Conservation (phyloP, 768 basidiomycete genomes). For the Cantharellus anzutake region DNA sequence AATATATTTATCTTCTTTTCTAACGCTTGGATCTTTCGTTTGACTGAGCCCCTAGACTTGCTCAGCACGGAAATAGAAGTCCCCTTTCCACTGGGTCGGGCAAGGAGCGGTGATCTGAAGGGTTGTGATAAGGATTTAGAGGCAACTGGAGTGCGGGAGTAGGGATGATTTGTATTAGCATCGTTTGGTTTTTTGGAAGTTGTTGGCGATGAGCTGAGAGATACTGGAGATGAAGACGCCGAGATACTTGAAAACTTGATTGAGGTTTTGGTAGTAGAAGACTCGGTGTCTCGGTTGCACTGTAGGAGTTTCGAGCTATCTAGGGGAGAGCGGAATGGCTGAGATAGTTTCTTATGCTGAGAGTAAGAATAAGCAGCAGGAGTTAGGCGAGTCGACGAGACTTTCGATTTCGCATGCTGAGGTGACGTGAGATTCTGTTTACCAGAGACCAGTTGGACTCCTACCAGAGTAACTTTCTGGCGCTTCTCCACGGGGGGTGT, state of each 20-base stretch:
- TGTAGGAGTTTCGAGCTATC: too few species aligned
- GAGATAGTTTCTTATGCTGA: background rate
- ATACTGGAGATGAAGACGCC: background rate
- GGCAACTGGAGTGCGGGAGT: too few species aligned
- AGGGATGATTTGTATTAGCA: too few species aligned
- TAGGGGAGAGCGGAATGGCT: background rate
- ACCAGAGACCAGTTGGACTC: too few species aligned
- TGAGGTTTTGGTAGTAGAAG: background rate
- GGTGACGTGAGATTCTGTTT: too few species aligned
- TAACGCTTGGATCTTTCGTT: slow-evolving; percentile 1
- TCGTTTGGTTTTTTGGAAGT: background rate
- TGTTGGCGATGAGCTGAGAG: background rate
- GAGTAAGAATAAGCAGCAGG: too few species aligned
- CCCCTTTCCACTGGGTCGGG: too few species aligned
- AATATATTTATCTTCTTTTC: slow-evolving; percentile 4
- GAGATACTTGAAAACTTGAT: background rate
- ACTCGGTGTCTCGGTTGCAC: too few species aligned
- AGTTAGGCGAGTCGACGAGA: too few species aligned
- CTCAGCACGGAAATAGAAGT: background rate
- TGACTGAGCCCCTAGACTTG: background rate
- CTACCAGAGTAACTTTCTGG: too few species aligned
- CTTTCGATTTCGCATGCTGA: background rate
- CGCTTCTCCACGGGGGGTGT: too few species aligned
- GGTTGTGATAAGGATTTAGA: slow-evolving; percentile 1
- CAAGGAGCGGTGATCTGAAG: slow-evolving; percentile 7